A percentile compares a stretch with the other conserved stretches of the same genome.
Evolutionary conservation across 1,284 basidiomycete genomes (phyloP).

Genomic region (Malassezia vespertilionis): DNA sequence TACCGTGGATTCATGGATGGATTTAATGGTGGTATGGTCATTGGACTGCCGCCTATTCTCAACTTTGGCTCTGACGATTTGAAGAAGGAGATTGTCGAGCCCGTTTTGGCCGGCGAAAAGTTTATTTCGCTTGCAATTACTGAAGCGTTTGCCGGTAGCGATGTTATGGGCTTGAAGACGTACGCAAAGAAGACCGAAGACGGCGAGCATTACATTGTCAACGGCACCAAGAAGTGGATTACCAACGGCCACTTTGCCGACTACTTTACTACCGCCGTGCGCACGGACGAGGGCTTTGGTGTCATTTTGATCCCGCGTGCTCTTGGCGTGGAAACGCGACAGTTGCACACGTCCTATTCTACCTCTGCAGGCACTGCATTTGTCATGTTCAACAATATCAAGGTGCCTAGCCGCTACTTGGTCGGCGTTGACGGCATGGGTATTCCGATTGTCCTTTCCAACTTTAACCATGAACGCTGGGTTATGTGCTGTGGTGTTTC

Average conservation of each 20-base stretch:
- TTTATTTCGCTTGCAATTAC: conserved; percentile 71
- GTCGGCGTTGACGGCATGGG: conserved; percentile 73
- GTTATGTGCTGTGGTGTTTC: conserved; percentile 64
- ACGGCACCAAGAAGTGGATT: conserved; percentile 61
- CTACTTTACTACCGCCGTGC: conserved; percentile 52
- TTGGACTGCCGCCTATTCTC: conserved; percentile 52
- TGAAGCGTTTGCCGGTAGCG: conserved; percentile 84
- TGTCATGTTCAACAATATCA: conserved; percentile 75
- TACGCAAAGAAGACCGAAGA: conserved; percentile 71
- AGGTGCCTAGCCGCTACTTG: conserved; percentile 72
- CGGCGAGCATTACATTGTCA: conserved; percentile 54
- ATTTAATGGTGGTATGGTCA: conserved; percentile 49
- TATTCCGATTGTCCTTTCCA: conserved; percentile 59
- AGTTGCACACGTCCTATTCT: conserved; percentile 56
- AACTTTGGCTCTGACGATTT: conserved; percentile 71
- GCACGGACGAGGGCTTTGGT: conserved; percentile 64
- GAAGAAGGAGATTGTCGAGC: conserved; percentile 66
- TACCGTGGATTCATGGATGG: conserved; percentile 54
- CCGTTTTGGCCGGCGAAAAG: conserved; percentile 69
- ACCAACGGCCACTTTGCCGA: conserved; percentile 62
- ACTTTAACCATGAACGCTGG: conserved; percentile 52
- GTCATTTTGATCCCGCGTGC: conserved; percentile 60
- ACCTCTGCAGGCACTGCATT: conserved; percentile 58
- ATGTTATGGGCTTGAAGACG: conserved; percentile 60
- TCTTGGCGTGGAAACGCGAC: conserved; percentile 61